These are phyloP conservation scores for Penicillium canariense DNA, from an alignment of 495 filamentous ascomycete species.

Conservation along the genomic window DNA sequence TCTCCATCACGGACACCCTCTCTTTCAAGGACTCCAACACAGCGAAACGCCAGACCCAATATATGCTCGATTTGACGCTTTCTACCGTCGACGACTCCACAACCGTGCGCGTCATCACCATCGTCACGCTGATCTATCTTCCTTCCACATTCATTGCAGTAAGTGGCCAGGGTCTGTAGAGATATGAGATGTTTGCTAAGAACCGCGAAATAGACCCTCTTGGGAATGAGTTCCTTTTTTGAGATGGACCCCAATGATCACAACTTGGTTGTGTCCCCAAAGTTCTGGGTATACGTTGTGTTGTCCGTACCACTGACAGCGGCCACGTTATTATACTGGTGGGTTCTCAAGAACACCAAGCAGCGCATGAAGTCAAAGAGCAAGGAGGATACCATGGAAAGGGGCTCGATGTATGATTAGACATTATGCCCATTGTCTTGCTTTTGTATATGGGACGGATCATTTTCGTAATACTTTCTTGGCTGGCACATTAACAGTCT, in stretches of 20 bases:
- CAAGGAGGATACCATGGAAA: background rate
- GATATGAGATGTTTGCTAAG: background rate
- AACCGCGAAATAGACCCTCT: background rate
- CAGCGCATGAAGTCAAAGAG: background rate
- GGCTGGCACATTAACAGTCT: background rate
- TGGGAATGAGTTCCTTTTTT: background rate
- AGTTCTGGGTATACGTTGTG: background rate
- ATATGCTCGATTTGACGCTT: background rate
- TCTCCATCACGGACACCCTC: background rate
- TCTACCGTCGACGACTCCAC: background rate
- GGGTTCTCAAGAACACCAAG: background rate
- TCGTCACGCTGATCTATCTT: background rate
- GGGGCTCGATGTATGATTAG: background rate
- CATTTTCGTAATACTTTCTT: background rate
- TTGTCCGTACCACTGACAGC: background rate
- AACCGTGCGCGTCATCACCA: background rate
- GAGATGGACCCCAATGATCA: background rate
- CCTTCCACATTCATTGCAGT: background rate
- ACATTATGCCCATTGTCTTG: background rate
- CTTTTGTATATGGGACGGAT: background rate
- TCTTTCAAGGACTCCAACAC: background rate
- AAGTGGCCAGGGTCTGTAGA: background rate
- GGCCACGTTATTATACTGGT: background rate
- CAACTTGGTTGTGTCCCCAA: background rate
- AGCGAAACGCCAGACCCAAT: background rate